A percentile compares a stretch with the other conserved stretches of the same genome.
Conservation (phyloP, 2,329 filamentous ascomycete species). For the Pseudogymnoascus sp. region DNA sequence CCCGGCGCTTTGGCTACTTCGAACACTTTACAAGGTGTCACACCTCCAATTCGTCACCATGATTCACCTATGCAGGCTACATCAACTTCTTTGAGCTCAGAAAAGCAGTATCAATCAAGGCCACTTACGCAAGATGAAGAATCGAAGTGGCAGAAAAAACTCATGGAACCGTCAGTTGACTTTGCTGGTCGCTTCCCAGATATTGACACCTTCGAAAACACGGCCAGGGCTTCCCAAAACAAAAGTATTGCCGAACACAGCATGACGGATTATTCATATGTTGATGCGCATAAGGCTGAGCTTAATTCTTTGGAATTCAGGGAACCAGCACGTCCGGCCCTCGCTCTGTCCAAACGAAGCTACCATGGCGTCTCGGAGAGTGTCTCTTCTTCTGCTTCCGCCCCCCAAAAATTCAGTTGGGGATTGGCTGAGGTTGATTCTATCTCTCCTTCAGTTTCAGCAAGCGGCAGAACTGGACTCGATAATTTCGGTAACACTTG, state of each 20-base stretch:
- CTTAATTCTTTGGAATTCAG: slow-evolving; percentile 23
- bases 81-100: slow-evolving; percentile 9
- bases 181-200: slow-evolving; percentile 78
- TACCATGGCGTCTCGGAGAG: slow-evolving; percentile 74
- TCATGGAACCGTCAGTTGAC: slow-evolving; percentile 68
- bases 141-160: slow-evolving; percentile 67
- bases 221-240: slow-evolving; percentile 40
- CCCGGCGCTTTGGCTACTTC: slow-evolving; percentile 39
- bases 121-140: slow-evolving; percentile 76
- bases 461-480: slow-evolving; percentile 61
- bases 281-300: slow-evolving; percentile 20
- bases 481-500: slow-evolving; percentile 76
- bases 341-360: slow-evolving; percentile 50
- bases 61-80: slow-evolving; percentile 4
- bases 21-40: slow-evolving; percentile 31
- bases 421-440: slow-evolving; percentile 29
- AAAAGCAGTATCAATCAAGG: slow-evolving; percentile 41
- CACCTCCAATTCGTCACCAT: slow-evolving; percentile 4
- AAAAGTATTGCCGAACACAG: slow-evolving; percentile 50
- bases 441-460: slow-evolving; percentile 33
- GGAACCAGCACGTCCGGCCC: slow-evolving; percentile 37
- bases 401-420: slow-evolving; percentile 33
- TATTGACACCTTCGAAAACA: slow-evolving; percentile 25
- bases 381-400: slow-evolving; percentile 34
- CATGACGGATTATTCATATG: slow-evolving; percentile 12